Evolutionary conservation across 352 stramenopile genomes (phyloP).

Genomic region (Phytophthora cactorum): DNA sequence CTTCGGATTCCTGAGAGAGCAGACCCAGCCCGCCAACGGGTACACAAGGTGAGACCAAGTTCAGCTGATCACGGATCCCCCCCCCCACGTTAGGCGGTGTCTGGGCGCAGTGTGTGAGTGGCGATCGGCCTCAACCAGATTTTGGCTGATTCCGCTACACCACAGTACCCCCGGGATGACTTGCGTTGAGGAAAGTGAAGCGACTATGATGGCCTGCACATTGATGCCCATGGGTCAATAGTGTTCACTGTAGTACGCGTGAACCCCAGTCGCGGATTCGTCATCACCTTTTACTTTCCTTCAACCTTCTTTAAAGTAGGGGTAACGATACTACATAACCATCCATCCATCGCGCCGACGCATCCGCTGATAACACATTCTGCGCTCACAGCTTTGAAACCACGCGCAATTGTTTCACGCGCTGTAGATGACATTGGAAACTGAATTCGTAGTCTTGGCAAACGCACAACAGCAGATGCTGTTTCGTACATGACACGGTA

Average conservation of each 20-base stretch:
- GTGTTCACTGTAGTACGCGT: not conserved
- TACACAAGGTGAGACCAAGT: no score
- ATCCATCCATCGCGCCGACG: not conserved
- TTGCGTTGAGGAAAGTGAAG: no score
- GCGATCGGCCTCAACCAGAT: no score
- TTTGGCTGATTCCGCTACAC: no score
- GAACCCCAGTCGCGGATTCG: not conserved
- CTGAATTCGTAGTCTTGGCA: not conserved
- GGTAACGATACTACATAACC: not conserved
- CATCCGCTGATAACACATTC: not conserved
- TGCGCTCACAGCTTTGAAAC: not conserved
- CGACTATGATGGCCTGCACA: no score
- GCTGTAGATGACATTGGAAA: not conserved
- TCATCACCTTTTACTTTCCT: not conserved
- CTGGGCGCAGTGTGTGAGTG: no score
- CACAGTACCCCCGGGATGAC: no score
- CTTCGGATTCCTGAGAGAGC: no score
- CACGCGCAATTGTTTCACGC: not conserved
- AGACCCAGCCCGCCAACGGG: no score
- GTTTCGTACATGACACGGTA: not conserved
- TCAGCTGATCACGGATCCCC: no score
- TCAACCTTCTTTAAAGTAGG: not conserved
- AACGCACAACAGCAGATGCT: not conserved
- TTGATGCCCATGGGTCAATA: not conserved
- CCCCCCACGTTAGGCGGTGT: no score